Evolutionary conservation across 2,329 filamentous ascomycete genomes (phyloP).

Genomic region (Fusarium sp.): DNA sequence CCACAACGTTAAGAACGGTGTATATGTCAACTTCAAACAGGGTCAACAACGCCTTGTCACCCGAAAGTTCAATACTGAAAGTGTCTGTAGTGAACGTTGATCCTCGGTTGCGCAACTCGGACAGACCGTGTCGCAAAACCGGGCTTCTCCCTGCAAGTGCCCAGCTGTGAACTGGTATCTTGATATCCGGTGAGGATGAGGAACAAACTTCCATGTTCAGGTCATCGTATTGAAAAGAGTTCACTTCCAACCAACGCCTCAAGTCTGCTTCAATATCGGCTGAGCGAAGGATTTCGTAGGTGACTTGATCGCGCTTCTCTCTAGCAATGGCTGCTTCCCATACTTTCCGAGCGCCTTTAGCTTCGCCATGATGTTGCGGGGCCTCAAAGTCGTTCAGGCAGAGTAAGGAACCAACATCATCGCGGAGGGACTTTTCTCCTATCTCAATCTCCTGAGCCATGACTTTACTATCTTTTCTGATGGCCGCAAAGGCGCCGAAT

Average conservation of each 20-base stretch:
- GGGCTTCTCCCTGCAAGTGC: slow-evolving; percentile 82
- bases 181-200: slow-evolving; percentile 76
- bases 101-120: slow-evolving; percentile 64
- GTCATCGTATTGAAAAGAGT: slow-evolving; percentile 58
- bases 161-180: slow-evolving; percentile 87
- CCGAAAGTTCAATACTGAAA: slow-evolving; percentile 55
- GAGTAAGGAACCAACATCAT: slow-evolving; percentile 79
- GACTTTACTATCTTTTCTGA: slow-evolving; percentile 87
- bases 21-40: slow-evolving; percentile 82
- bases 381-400: slow-evolving; percentile 75
- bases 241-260: slow-evolving; percentile 62
- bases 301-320: slow-evolving; percentile 66
- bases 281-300: slow-evolving; percentile 71
- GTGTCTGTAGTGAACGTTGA: slow-evolving; percentile 47
- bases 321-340: slow-evolving; percentile 53
- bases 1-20: slow-evolving; percentile 82
- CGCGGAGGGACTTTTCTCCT: slow-evolving; percentile 78
- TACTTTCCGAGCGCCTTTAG: slow-evolving; percentile 59
- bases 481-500: slow-evolving; percentile 90
- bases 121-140: slow-evolving; percentile 74
- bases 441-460: slow-evolving; percentile 80
- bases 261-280: slow-evolving; percentile 78
- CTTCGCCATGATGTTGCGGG: slow-evolving; percentile 52
- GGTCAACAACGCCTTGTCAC: slow-evolving; percentile 70
- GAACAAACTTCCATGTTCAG: slow-evolving; percentile 65